Conservation (phyloP, 352 stramenopile species). For the Phytopythium oedochilum region DNA sequence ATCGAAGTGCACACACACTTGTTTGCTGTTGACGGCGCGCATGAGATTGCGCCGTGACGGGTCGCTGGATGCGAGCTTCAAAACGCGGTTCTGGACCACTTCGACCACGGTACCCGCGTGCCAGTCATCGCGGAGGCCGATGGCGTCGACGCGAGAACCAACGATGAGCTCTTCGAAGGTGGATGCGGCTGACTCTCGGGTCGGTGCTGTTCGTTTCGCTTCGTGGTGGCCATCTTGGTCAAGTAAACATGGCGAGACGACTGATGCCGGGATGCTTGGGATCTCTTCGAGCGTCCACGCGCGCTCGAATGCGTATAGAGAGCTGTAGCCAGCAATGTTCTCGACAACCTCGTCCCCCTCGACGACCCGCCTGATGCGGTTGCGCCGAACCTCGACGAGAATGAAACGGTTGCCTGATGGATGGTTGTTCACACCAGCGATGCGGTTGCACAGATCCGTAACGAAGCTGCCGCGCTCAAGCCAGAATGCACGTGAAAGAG, state of each 20-base stretch:
- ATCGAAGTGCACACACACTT: constrained; percentile 67
- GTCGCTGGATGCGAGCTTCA: background rate
- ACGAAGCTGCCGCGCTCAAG: constrained; percentile 42
- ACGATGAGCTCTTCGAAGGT: constrained; percentile 47
- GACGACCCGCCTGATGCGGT: constrained; percentile 73
- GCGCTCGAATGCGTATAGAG: constrained; percentile 63
- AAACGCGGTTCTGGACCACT: constrained; percentile 15
- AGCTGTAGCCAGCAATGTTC: constrained; percentile 32
- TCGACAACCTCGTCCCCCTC: constrained; percentile 56
- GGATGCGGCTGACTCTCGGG: constrained; percentile 1
- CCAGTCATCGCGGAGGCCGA: constrained; percentile 55
- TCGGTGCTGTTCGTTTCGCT: background rate
- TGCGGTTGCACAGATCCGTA: constrained; percentile 37
- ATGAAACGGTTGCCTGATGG: constrained; percentile 46
- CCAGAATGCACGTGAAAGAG: constrained; percentile 43
- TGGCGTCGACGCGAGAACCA: constrained; percentile 51
- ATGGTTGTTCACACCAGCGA: constrained; percentile 28
- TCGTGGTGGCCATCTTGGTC: background rate
- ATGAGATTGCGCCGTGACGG: constrained; percentile 1
- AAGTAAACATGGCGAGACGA: constrained; percentile 5
- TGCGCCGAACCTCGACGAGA: constrained; percentile 58
- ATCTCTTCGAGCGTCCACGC: constrained; percentile 66
- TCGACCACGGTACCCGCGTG: constrained; percentile 56
- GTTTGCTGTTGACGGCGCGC: constrained; percentile 8
- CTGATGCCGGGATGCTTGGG: constrained; percentile 22